Evolutionary conservation across 176 grass and related monocot genomes (phyloP).

Genomic region (Carex cristatella): DNA sequence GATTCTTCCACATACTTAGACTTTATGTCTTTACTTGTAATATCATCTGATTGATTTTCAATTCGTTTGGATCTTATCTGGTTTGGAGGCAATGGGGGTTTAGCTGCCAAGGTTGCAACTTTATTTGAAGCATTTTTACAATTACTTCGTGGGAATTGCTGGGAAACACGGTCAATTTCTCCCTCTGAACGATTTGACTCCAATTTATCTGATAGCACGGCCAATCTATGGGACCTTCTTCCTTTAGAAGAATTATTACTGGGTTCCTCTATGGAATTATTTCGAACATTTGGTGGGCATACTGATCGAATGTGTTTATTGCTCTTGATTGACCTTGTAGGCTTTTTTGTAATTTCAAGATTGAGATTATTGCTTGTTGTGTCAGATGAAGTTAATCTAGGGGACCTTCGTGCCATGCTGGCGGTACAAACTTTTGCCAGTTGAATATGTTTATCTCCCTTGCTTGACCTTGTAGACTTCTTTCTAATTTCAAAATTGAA

Average conservation of each 20-base stretch:
- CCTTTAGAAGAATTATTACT: not conserved
- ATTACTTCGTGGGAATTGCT: not conserved
- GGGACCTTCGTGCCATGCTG: not conserved
- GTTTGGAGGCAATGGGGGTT: not conserved
- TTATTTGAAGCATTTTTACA: constrained; percentile 11
- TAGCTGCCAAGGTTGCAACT: not conserved
- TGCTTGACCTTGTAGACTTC: not conserved
- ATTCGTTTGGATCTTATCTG: not conserved
- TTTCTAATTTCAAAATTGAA: not conserved
- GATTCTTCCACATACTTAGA: constrained; percentile 14
- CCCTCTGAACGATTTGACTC: not conserved
- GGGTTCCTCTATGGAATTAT: not conserved
- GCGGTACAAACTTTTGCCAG: not conserved
- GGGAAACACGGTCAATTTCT: not conserved
- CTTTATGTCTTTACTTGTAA: not conserved
- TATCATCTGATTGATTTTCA: not conserved
- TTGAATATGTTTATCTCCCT: not conserved
- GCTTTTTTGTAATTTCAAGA: not conserved
- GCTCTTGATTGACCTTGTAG: not conserved
- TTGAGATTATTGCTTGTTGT: not conserved
- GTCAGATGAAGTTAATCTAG: constrained; percentile 8
- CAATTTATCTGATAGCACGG: not conserved
- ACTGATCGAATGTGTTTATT: not conserved
- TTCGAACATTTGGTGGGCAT: not conserved
- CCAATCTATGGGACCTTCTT: not conserved